Evolutionary conservation across 78 protist species (phyloP), one percentile per base, ranked within the genome.

Genomic region (Carpediemonas membranifera): DNA sequence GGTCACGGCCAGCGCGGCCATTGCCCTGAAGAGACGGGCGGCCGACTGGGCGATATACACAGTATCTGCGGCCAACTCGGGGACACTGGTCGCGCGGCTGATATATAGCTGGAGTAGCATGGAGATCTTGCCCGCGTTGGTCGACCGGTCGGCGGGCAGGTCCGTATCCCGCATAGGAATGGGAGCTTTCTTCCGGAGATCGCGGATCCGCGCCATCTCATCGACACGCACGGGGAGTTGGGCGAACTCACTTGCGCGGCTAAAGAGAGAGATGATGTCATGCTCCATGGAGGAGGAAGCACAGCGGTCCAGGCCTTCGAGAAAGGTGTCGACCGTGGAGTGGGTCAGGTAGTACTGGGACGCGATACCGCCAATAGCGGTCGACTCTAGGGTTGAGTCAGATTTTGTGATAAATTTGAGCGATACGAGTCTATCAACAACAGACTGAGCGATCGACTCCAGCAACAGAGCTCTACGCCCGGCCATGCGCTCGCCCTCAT

Each of bases 291-390:
- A 53, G 89, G 95, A 25, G 73, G 25, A 72, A 93, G 59, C 2
- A 80, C 53, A 30, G 96, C 91, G 68, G 79, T 73, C 41, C 95
- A 65, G 3, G 65, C 78, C 76, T 60, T 85, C 84, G 69, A 84
- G 84, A 74, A 73, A 95, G 25, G 72, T 66, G 9, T 79, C 43
- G 75, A 93, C 72, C 16, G 94, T 67, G 16, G 52, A 52, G 44
- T 61, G 79, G 19, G 87, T 51, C 63, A 93, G 60, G 85, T 96
- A 95, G 80, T 73, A 96, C 71, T 96, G 91, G 3, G 87, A 54
- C n/a, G 98, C 94, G 2, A 96, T 89, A 18, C 91, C 76, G 13
- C 98, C 99, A 7, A 94, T n/a, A n/a, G n/a, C n/a, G n/a, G n/a
- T n/a, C n/a, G n/a, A n/a, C n/a, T n/a, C n/a, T n/a, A n/a, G n/a